These are phyloP conservation scores for Schrenkiella parvula DNA, from an alignment of 345 rosid genomes.

Conservation along the genomic window DNA sequence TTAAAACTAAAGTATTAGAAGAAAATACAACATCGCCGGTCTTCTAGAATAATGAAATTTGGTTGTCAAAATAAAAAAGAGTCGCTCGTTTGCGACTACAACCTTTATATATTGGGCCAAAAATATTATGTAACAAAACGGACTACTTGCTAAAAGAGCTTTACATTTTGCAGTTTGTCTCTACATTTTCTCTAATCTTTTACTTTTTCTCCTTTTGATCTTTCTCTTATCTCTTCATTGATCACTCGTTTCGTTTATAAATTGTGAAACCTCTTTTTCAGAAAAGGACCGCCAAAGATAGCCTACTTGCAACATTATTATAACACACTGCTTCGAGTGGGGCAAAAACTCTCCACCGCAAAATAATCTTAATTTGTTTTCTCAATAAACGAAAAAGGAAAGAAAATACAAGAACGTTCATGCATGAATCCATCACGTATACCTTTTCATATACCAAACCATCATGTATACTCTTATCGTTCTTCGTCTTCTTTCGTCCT, in stretches of 20 bases:
- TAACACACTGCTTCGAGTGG: conserved; percentile 33
- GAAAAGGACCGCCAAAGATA: conserved; percentile 29
- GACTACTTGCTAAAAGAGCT: conserved; percentile 26
- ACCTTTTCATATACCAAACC: conserved; percentile 24
- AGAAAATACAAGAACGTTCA: conserved; percentile 2
- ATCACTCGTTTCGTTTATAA: conserved; percentile 30
- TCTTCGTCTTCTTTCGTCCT: conserved; percentile 19
- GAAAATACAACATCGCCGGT: background rate
- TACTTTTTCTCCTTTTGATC: background rate
- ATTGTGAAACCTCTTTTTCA: conserved; percentile 22
- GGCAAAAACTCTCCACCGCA: conserved; percentile 26
- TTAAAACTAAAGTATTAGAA: background rate
- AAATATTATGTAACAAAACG: conserved; percentile 21
- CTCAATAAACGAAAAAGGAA: background rate
- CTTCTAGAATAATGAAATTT: conserved; percentile 19
- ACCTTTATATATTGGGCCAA: conserved; percentile 21
- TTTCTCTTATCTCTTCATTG: conserved; percentile 33
- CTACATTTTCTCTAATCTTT: conserved; percentile 15
- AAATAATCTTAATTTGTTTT: conserved; percentile 5
- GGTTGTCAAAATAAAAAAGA: background rate
- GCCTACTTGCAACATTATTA: conserved; percentile 27
- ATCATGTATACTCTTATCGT: conserved; percentile 28
- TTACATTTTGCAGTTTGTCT: conserved; percentile 31
- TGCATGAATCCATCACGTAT: conserved; percentile 28
- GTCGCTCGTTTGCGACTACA: background rate